Percentiles rank a stretch among this genome's conserved stretches.
Conservation (phyloP, 176 grass and related monocot species). For the Pontederia paniculata region DNA sequence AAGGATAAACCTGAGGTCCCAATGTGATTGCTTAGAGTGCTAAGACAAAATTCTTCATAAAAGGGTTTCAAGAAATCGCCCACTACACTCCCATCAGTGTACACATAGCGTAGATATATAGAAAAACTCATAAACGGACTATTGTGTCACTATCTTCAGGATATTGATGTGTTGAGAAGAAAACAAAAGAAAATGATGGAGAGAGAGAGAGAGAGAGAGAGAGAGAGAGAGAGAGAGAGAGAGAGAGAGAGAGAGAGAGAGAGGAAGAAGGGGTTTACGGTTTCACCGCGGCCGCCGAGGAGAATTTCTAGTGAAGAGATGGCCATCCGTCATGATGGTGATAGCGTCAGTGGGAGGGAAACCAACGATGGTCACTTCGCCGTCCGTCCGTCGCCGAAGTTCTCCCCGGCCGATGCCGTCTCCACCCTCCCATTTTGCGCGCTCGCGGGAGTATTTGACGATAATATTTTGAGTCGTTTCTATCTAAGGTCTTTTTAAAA, state of each 20-base stretch:
- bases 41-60: neutral
- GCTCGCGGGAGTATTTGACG: no score
- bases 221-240: no score
- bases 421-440: no score
- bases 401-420: no score
- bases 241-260: no score
- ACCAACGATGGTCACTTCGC: no score
- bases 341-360: no score
- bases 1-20: neutral
- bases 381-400: no score
- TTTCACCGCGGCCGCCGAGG: slow-evolving; percentile 67
- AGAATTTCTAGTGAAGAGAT: slow-evolving; percentile 61
- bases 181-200: neutral
- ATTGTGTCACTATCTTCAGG: no score
- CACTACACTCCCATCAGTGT: neutral
- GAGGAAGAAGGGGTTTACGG: slow-evolving; percentile 24
- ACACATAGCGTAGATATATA: neutral
- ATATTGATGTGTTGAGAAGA: neutral
- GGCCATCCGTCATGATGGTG: slow-evolving; percentile 43
- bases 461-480: no score
- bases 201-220: no score
- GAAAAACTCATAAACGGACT: neutral
- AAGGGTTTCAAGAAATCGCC: neutral
- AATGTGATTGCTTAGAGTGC: neutral
- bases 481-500: no score